These are phyloP conservation scores for Capsella rubella DNA, from an alignment of 441 rosid genomes.

Conservation along the genomic window DNA sequence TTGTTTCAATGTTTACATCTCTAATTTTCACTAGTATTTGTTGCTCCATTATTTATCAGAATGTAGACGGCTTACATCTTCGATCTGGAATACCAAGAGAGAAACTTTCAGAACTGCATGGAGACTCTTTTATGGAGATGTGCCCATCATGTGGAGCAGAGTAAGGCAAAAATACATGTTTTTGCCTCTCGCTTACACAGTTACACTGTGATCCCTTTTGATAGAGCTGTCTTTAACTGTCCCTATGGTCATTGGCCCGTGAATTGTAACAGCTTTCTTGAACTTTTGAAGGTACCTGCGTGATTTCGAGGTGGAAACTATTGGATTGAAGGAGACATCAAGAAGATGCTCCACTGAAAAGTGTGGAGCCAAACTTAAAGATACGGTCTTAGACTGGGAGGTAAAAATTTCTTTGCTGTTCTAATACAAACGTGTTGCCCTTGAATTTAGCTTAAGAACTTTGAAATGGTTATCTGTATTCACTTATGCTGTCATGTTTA, in stretches of 20 bases:
- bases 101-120: slow-evolving; percentile 93
- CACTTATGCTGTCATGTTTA: slow-evolving; percentile 17
- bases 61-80: slow-evolving; percentile 95
- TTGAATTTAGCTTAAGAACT: slow-evolving; percentile 4
- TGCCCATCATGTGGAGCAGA: slow-evolving; percentile 84
- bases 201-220: slow-evolving; percentile 15
- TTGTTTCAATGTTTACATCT: slow-evolving; percentile 11
- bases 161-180: slow-evolving; percentile 55
- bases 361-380: slow-evolving; percentile 86
- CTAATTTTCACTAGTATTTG: slow-evolving; percentile 5
- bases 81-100: slow-evolving; percentile 98
- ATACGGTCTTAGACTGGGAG: slow-evolving; percentile 99
- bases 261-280: slow-evolving; percentile 16
- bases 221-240: background rate
- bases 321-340: slow-evolving; percentile 93
- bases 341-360: slow-evolving; percentile 71
- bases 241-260: slow-evolving; percentile 7
- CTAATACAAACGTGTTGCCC: background rate
- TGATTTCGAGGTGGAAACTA: slow-evolving; percentile 95
- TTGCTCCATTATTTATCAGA: slow-evolving; percentile 52
- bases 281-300: slow-evolving; percentile 73
- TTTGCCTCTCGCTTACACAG: background rate
- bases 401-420: slow-evolving; percentile 45
- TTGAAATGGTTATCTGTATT: background rate
- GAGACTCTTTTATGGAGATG: slow-evolving; percentile 91